Evolutionary conservation across 2,329 filamentous ascomycete genomes (phyloP).

Genomic region (Ophiostoma pallidulum): DNA sequence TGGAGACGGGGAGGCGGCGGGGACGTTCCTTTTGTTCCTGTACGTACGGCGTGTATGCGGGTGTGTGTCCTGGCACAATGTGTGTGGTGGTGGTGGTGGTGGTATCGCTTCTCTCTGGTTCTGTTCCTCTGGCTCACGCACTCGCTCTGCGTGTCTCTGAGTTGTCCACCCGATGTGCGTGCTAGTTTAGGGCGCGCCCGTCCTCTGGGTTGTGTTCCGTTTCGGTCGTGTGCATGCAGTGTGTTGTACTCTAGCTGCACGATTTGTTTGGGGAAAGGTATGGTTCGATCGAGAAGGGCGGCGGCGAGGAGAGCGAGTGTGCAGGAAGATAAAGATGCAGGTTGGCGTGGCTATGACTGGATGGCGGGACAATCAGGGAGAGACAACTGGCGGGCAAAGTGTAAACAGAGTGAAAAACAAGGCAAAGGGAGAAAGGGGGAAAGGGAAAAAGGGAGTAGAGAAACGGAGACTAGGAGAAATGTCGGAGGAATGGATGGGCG

Average conservation of each 20-base stretch:
- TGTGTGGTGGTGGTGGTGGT: background rate
- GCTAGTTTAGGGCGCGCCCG: slow-evolving; percentile 7
- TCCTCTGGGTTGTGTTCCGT: background rate
- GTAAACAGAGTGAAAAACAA: background rate
- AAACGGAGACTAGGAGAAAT: background rate
- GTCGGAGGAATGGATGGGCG: background rate
- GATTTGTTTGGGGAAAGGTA: background rate
- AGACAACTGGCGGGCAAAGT: background rate
- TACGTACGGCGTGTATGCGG: too few relatives aligned
- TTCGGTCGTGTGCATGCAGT: slow-evolving; percentile 6
- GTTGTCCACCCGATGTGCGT: slow-evolving; percentile 1
- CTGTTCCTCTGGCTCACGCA: background rate
- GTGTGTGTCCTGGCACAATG: background rate
- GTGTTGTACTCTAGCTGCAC: slow-evolving; percentile 4
- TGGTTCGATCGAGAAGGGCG: slow-evolving; percentile 2
- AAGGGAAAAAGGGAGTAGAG: background rate
- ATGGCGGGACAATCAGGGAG: slow-evolving; percentile 1
- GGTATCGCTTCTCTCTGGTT: background rate
- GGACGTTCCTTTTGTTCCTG: too few relatives aligned
- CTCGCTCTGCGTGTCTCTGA: background rate
- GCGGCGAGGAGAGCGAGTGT: slow-evolving; percentile 18
- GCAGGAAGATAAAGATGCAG: slow-evolving; percentile 11
- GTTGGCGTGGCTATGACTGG: slow-evolving; percentile 27
- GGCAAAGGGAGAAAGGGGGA: background rate
- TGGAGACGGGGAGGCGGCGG: background rate